Evolutionary conservation across 2,329 filamentous ascomycete genomes (phyloP).

Genomic region (Alternaria panax): DNA sequence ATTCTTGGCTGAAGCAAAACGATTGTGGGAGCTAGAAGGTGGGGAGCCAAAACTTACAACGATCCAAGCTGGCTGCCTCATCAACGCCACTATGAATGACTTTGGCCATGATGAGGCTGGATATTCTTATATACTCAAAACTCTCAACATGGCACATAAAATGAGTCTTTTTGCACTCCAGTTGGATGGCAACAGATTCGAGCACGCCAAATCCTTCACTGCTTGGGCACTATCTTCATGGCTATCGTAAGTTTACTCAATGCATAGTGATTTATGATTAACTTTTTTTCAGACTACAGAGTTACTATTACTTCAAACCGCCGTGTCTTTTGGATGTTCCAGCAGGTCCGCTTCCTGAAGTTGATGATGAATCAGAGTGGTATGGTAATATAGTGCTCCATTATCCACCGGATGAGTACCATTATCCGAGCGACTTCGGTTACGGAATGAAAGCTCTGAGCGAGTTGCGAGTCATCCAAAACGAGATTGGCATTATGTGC

Average conservation of each 20-base stretch:
- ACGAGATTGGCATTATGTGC: slow-evolving; percentile 12
- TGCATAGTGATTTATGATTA: neutral
- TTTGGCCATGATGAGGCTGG: slow-evolving; percentile 16
- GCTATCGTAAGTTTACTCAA: slow-evolving; percentile 5
- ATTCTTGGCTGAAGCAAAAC: slow-evolving; percentile 31
- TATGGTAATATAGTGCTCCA: slow-evolving; percentile 21
- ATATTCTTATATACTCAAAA: slow-evolving; percentile 13
- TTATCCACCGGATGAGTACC: slow-evolving; percentile 2
- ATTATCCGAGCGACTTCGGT: slow-evolving; percentile 6
- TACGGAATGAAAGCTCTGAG: slow-evolving; percentile 16
- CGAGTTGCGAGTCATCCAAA: slow-evolving; percentile 18
- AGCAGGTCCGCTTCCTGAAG: slow-evolving; percentile 18
- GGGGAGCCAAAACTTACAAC: slow-evolving; percentile 18
- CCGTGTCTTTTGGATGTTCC: slow-evolving; percentile 12
- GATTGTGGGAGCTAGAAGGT: slow-evolving; percentile 28
- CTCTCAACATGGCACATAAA: slow-evolving; percentile 21
- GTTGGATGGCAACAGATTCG: slow-evolving; percentile 1
- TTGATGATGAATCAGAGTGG: slow-evolving; percentile 16
- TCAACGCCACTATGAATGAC: slow-evolving; percentile 19
- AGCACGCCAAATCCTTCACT: slow-evolving; percentile 17
- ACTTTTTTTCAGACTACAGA: slow-evolving; percentile 2
- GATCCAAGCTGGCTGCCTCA: slow-evolving; percentile 21
- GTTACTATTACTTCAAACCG: slow-evolving; percentile 19
- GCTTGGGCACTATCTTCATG: slow-evolving; percentile 17
- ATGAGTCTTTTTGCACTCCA: slow-evolving; percentile 18